These are phyloP conservation scores for Penicillium palitans DNA, from an alignment of 2,329 filamentous ascomycete genomes.

Conservation along the genomic window DNA sequence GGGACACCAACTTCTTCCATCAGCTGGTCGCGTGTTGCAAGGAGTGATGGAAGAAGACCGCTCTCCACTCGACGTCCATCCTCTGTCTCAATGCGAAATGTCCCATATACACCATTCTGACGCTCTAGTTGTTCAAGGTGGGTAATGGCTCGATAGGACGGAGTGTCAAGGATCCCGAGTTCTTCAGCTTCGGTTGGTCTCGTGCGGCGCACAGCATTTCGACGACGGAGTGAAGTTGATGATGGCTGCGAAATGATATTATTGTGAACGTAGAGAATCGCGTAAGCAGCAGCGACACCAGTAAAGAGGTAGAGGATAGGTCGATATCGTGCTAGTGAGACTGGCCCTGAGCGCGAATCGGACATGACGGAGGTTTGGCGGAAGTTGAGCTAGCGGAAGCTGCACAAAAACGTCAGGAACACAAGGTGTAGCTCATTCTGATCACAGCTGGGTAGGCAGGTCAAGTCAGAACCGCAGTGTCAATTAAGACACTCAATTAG, in stretches of 20 bases:
- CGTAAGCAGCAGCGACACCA: constrained; percentile 44
- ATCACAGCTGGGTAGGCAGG: neutral
- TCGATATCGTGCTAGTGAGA: constrained; percentile 41
- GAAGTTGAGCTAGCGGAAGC: constrained; percentile 20
- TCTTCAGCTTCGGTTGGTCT: constrained; percentile 32
- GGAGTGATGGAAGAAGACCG: constrained; percentile 44
- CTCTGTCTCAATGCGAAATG: constrained; percentile 45
- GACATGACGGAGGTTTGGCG: constrained; percentile 34
- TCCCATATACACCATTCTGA: constrained; percentile 45
- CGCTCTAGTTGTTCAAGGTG: constrained; percentile 43
- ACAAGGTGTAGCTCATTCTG: constrained; percentile 21
- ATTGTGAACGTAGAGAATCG: constrained; percentile 43
- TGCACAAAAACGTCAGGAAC: constrained; percentile 12
- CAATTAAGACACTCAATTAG: neutral
- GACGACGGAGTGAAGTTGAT: constrained; percentile 38
- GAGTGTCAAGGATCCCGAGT: constrained; percentile 29
- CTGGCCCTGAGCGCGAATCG: constrained; percentile 32
- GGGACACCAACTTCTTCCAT: constrained; percentile 44
- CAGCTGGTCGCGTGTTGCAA: constrained; percentile 44
- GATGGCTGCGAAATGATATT: constrained; percentile 30
- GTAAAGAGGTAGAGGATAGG: constrained; percentile 45
- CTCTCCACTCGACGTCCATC: constrained; percentile 44
- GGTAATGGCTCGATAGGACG: constrained; percentile 40
- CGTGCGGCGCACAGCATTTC: constrained; percentile 42
- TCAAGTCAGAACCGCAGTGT: neutral